Base-by-base conservation (phyloP, 116 monocot species). In the Posidonia oceanica region DNA sequence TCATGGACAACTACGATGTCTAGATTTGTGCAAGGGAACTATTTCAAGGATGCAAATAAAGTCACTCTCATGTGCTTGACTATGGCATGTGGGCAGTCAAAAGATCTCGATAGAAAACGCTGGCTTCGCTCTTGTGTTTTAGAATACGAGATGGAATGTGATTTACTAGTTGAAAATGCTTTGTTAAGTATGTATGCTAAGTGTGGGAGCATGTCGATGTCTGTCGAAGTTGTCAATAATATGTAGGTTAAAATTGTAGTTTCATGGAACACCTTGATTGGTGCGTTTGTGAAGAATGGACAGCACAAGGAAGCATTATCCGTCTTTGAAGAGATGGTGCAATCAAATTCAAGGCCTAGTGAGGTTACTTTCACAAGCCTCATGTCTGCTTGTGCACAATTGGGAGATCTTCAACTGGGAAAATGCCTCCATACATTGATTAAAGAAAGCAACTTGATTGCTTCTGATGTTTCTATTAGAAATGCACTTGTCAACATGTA, bases 401-500 rank as follows among this genome's bases (percentile, higher is more conserved):
- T 72, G 12, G 41, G 64, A 13, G 67, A 48, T 53, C 52, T 78
- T 67, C 58, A 63, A 54, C 64, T 48, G 39, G 84, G 84, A 58
- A 75, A 78, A 52, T 73, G 75, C 55, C 74, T 84, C 39, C 80
- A 84, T 64, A 60, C 71, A 39, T 70, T 77, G 61, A 67, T 75
- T 44, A 36, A 78, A 65, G 64, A 37, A 20, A 71, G 74, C 59
- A 20, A 51, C 12, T 39, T 69, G 5, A 48, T 64, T 5, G 44
- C 22, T 36, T 62, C 62, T 2, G 15, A 66, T 63, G 59, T 39
- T 68, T 65, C 64, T 54, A 14, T 84, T 3, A 23, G 58, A 48
- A 82, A 84, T 71, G 78, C 81, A 59, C 78, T 85, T n/a, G 41
- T 85, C 14, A 74, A 83, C 56, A 72, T 86, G 83, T 89, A 89